phyloP scores from a whole-genome alignment of 2,329 filamentous ascomycete genomes.

The Fusarium lateritium region DNA sequence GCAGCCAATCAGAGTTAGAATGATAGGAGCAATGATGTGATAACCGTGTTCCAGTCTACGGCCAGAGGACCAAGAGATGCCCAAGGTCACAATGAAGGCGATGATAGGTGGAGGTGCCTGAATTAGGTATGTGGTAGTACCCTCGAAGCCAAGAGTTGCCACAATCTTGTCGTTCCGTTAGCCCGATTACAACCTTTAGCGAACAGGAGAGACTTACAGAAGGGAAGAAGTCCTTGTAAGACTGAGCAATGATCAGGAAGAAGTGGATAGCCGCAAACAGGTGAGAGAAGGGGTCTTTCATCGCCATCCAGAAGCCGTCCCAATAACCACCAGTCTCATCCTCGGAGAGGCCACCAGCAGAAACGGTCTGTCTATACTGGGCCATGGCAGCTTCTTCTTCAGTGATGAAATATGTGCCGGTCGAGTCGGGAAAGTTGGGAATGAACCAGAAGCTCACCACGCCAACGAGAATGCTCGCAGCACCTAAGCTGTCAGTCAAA shows the following conservation, averaged over 20 bases:
- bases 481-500: conserved; percentile 26
- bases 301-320: conserved; percentile 54
- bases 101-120: conserved; percentile 60
- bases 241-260: conserved; percentile 59
- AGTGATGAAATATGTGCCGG: conserved; percentile 54
- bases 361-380: conserved; percentile 54
- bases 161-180: conserved; percentile 43
- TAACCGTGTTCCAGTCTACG: conserved; percentile 56
- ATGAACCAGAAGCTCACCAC: conserved; percentile 54
- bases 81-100: conserved; percentile 57
- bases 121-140: conserved; percentile 56
- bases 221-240: conserved; percentile 61
- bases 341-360: conserved; percentile 54
- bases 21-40: conserved; percentile 59
- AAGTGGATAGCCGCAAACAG: conserved; percentile 58
- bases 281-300: conserved; percentile 57
- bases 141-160: conserved; percentile 47
- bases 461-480: conserved; percentile 53
- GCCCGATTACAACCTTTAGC: background rate
- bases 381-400: conserved; percentile 58
- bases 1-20: conserved; percentile 55
- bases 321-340: conserved; percentile 58
- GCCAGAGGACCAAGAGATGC: conserved; percentile 58
- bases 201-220: conserved; percentile 44
- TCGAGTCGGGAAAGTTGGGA: conserved; percentile 53